Conservation (phyloP, 2,329 filamentous ascomycete genomes). For the Claviceps sp. region DNA sequence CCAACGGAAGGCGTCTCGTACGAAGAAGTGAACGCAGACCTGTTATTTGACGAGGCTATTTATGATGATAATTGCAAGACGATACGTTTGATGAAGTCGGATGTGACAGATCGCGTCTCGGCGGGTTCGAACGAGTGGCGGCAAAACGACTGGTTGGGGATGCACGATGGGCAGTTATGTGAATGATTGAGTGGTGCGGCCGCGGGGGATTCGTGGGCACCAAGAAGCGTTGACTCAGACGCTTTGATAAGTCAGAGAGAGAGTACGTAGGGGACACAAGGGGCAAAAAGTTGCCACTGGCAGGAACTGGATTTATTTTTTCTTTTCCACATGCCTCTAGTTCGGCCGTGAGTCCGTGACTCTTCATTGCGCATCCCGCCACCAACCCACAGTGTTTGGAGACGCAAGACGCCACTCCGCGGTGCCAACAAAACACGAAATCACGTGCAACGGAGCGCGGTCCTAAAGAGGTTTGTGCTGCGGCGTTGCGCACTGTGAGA, state of each 20-base stretch:
- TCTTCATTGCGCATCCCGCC: not conserved
- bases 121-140: too few relatives aligned
- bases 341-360: constrained; percentile 3
- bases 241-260: not conserved
- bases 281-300: constrained; percentile 15
- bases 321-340: not conserved
- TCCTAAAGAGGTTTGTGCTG: constrained; percentile 7
- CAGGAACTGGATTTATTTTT: constrained; percentile 9
- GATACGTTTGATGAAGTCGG: not conserved
- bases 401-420: constrained; percentile 6
- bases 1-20: not conserved
- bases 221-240: not conserved
- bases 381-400: constrained; percentile 19
- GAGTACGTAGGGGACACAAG: not conserved
- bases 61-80: too few relatives aligned
- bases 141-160: too few relatives aligned
- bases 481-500: not conserved
- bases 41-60: not conserved
- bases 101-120: not conserved
- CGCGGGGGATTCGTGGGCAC: not conserved
- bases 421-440: constrained; percentile 20
- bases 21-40: not conserved
- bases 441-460: constrained; percentile 14
- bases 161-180: too few relatives aligned
- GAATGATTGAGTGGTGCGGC: not conserved